A percentile compares a stretch with the other conserved stretches of the same genome.
phyloP scores from a whole-genome alignment of 768 basidiomycete genomes.

The Hypholoma sublateritium region DNA sequence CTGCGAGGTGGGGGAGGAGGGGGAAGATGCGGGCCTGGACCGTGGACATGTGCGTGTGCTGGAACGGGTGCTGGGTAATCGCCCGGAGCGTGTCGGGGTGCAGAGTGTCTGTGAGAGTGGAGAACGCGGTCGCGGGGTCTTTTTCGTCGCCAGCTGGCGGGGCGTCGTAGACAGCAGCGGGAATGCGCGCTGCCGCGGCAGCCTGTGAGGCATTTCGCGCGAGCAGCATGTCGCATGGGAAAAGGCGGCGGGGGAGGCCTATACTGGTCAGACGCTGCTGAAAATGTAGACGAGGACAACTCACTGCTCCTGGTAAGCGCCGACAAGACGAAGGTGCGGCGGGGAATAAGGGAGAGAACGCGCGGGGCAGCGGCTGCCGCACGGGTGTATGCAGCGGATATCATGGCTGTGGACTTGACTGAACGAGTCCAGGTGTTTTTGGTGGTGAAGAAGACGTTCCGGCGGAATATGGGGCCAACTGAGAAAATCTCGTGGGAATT shows the following conservation, averaged over 20 bases:
- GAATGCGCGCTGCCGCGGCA: constrained; percentile 1
- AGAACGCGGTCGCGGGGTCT: constrained; percentile 18
- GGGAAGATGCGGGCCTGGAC: constrained; percentile 82
- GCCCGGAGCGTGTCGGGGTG: constrained; percentile 50
- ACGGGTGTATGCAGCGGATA: neutral
- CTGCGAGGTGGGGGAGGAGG: constrained; percentile 68
- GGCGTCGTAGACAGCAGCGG: neutral
- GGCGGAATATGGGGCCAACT: neutral
- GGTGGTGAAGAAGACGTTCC: neutral
- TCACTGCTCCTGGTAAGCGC: constrained; percentile 16
- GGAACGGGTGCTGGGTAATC: constrained; percentile 31
- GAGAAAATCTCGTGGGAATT: neutral
- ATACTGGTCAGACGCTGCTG: neutral
- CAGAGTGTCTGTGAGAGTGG: constrained; percentile 37
- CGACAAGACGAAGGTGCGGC: constrained; percentile 21
- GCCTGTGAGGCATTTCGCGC: constrained; percentile 9
- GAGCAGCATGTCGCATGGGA: constrained; percentile 15
- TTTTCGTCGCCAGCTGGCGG: neutral
- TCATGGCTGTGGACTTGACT: neutral
- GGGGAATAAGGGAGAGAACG: constrained; percentile 13
- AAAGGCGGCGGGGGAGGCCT: constrained; percentile 18
- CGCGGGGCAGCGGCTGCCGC: neutral
- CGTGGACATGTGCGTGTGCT: constrained; percentile 68
- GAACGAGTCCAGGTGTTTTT: neutral
- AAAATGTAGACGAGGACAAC: neutral